These are phyloP conservation scores for Acer saccharum DNA, from an alignment of 345 rosid species.

Conservation along the genomic window DNA sequence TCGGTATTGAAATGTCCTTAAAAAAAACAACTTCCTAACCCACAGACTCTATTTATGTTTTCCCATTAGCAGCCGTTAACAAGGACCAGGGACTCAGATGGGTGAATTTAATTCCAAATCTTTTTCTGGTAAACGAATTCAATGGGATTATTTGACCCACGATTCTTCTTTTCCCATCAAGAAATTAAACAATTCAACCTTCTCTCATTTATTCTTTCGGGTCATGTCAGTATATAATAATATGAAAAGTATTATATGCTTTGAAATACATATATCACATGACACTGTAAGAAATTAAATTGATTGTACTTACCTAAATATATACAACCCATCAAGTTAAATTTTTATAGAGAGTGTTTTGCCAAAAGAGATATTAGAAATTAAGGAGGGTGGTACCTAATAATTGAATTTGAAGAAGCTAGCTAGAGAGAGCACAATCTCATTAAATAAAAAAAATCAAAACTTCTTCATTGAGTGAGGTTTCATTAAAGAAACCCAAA, in stretches of 20 bases:
- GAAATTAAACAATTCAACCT: neutral
- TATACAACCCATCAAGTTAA: too few species aligned
- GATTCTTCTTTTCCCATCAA: neutral
- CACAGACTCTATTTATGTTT: neutral
- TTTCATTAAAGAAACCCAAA: neutral
- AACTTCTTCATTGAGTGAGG: neutral
- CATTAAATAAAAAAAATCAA: neutral
- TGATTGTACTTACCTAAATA: neutral
- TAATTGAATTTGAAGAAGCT: too few species aligned
- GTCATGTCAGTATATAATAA: too few species aligned
- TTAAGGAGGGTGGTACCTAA: neutral
- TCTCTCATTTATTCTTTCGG: neutral
- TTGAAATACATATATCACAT: neutral
- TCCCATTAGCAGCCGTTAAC: constrained; percentile 14
- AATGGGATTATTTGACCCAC: constrained; percentile 4
- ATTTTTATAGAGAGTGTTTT: too few species aligned
- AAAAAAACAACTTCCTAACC: neutral
- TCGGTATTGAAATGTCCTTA: too few species aligned
- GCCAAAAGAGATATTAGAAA: neutral
- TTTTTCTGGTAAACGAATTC: constrained; percentile 18
- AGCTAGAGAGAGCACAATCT: neutral
- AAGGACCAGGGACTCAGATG: neutral
- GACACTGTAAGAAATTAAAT: too few species aligned
- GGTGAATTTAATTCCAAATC: constrained; percentile 19
- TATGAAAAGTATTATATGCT: too few species aligned